Conservation (phyloP, 495 filamentous ascomycete genomes). For the Hyaloscypha finlandica region DNA sequence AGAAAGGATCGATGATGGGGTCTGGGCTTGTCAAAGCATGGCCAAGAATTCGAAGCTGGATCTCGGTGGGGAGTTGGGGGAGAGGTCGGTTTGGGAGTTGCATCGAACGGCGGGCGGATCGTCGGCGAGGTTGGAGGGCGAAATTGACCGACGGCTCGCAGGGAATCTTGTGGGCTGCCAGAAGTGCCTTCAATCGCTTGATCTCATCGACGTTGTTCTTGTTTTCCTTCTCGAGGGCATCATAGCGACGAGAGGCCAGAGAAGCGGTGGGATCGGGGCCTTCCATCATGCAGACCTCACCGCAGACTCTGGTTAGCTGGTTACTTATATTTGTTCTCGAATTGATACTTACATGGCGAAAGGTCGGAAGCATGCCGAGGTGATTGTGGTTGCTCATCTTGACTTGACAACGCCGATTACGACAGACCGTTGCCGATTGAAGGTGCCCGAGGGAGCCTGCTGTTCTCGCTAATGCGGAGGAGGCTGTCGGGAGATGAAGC, state of each 20-base stretch:
- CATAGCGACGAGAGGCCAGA: neutral
- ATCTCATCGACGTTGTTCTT: constrained; percentile 9
- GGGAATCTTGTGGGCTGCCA: constrained; percentile 16
- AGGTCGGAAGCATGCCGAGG: neutral
- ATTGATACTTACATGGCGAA: constrained; percentile 10
- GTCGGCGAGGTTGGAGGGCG: constrained; percentile 17
- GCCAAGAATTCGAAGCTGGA: constrained; percentile 45
- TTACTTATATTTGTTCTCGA: neutral
- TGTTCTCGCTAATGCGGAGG: neutral
- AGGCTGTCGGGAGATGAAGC: neutral
- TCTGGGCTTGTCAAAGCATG: constrained; percentile 43
- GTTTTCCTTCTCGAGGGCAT: constrained; percentile 16
- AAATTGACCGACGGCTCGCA: constrained; percentile 10
- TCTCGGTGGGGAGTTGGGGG: constrained; percentile 45
- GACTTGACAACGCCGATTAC: neutral
- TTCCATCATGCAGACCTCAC: constrained; percentile 22
- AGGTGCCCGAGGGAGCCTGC: neutral
- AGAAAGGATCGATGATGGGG: constrained; percentile 52
- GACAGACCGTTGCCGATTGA: neutral
- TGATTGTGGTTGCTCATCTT: neutral
- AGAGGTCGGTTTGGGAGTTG: constrained; percentile 7
- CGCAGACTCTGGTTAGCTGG: neutral
- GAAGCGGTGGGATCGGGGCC: constrained; percentile 5
- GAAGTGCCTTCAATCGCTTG: constrained; percentile 7
- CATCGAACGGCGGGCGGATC: neutral